phyloP scores from a whole-genome alignment of 768 basidiomycete genomes.

The Lentinula aciculospora region DNA sequence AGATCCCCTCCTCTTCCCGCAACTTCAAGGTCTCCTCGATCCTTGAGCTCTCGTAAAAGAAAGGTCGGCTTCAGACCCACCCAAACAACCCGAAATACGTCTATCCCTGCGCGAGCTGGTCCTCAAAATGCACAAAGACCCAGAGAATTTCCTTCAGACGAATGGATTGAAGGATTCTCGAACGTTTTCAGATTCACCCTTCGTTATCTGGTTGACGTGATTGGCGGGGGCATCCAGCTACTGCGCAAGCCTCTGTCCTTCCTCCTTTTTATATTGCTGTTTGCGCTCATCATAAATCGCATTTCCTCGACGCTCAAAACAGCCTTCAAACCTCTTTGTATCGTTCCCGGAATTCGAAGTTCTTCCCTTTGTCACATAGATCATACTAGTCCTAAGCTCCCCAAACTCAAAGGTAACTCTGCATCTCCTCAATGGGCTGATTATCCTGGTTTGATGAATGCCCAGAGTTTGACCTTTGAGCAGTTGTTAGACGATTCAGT shows the following conservation, averaged over 20 bases:
- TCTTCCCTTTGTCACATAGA: slow-evolving; percentile 34
- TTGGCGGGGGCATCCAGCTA: slow-evolving; percentile 38
- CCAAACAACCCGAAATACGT: not conserved
- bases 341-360: slow-evolving; percentile 52
- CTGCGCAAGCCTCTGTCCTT: slow-evolving; percentile 53
- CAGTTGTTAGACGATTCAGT: slow-evolving; percentile 33
- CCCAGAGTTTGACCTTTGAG: slow-evolving; percentile 19
- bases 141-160: slow-evolving; percentile 2
- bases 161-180: not conserved
- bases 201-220: slow-evolving; percentile 42
- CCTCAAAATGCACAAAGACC: not conserved
- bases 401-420: not conserved
- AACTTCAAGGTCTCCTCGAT: not conserved
- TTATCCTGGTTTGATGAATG: slow-evolving; percentile 6
- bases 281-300: slow-evolving; percentile 36
- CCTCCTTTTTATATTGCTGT: slow-evolving; percentile 44
- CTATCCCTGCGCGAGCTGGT: not conserved
- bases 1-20: slow-evolving; percentile 1
- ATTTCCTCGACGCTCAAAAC: slow-evolving; percentile 38
- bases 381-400: not conserved
- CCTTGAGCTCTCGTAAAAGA: slow-evolving; percentile 8
- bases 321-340: slow-evolving; percentile 54
- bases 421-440: slow-evolving; percentile 5
- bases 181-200: slow-evolving; percentile 15
- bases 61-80: slow-evolving; percentile 3